Evolutionary conservation across 2,329 filamentous ascomycete genomes (phyloP), one percentile per base, ranked within the genome.

Genomic region (Cordyceps militaris): DNA sequence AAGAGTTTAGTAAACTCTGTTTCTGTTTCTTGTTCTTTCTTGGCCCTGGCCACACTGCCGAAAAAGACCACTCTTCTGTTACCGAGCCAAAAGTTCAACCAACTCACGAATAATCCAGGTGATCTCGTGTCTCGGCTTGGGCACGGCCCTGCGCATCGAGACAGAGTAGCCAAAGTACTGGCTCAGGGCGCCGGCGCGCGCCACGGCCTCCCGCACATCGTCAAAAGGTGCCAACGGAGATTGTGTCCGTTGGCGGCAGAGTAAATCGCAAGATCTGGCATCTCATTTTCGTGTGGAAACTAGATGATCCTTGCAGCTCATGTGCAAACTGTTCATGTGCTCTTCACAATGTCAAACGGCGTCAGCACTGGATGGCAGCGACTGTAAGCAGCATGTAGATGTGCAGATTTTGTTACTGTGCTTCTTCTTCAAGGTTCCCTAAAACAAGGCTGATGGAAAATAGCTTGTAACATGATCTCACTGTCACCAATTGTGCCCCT

Each of bases 91-190:
- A n/a, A n/a, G n/a, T n/a, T n/a, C n/a, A n/a, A n/a, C n/a, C 10
- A 47, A 58, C 43, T 34, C 23, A 53, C 56, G 28, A n/a, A 58
- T 58, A 9, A 53, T 21, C 40, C 48, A 58, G 36, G 48, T 53
- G 28, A 58, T 53, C 40, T 58, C 56, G 32, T 58, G 56, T 32
- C 56, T 34, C 19, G 14, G 23, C 30, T 47, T 53, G 21, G 40
- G 56, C 14, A 58, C n/a, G 14, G 56, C 28, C 24, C 32, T 36
- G 13, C 23, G 47, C 19, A 32, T 52, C 30, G 47, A 40, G 47
- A 58, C 8, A 10, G 56, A 58, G 30, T 52, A 58, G 16, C 56
- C 56, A 52, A 46, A 57, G 38, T 51, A 52, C 48, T 57, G 56
- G 40, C 48, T 34, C 16, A 57, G 38, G 3, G 56, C 47, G 32